Evolutionary conservation across 2,329 filamentous ascomycete genomes (phyloP), one percentile per base, ranked within the genome.

Genomic region (Cercospora nicotianae): DNA sequence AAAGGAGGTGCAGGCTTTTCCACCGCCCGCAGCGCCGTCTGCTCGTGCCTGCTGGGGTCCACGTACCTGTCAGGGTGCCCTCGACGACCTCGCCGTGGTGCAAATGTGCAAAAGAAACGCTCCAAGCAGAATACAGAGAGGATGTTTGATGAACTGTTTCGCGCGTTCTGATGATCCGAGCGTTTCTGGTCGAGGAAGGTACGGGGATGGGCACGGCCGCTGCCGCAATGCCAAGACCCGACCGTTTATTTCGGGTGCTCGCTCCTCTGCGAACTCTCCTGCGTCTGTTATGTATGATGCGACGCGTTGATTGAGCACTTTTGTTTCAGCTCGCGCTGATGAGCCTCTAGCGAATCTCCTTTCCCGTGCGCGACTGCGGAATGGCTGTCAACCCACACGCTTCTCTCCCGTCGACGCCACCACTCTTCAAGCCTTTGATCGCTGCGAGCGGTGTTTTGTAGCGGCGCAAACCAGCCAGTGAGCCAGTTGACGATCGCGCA

Each of bases 131-230:
- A 61, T 61, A 36, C 59, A 61, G 59, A 48, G 59, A 61, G 18
- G 33, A 60, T 61, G 65, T 45, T 30, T 64, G 65, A 61, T 67
- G 65, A 51, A 67, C 33, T 55, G 65, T 67, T 60, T 67, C 60
- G 60, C 60, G 65, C 58, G 59, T 61, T 61, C 60, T 51, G 60
- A 60, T 63, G 57, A 62, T 63, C 62, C 65, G 62, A 53, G 61
- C 65, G 51, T 51, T 51, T 33, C 53, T 63, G 30, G 20, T 53
- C 48, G 60, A 66, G 33, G 60, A 63, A 66, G 31, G 64, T 55
- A 26, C 58, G 59, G 64, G 31, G 33, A 51, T 51, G 45, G 45
- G 18, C 33, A 10, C 59, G 59, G 59, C 18, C 9, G 28, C 31
- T 28, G 18, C 31, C 59, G 59, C 33, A 61, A 42, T 20, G 59